A percentile compares a stretch with the other conserved stretches of the same genome.
phyloP scores from a whole-genome alignment of 1,139 yeast species.

The Insectozyma bohioensis region DNA sequence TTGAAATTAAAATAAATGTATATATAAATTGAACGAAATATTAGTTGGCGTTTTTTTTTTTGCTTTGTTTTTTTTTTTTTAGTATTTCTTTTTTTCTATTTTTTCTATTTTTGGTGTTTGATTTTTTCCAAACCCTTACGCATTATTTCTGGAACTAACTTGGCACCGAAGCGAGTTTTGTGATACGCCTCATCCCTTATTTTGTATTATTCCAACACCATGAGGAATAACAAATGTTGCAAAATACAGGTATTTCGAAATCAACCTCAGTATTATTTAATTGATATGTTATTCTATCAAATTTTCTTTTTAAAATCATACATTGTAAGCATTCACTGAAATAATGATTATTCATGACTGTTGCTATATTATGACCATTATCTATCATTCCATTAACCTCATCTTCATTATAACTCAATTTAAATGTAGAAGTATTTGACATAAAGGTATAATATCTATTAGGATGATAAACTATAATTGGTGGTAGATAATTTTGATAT shows the following conservation, averaged over 20 bases:
- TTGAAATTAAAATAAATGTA: too few species aligned
- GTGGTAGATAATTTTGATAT: constrained; percentile 37
- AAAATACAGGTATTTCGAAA: constrained; percentile 11
- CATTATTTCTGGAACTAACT: too few species aligned
- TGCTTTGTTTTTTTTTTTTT: too few species aligned
- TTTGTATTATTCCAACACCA: constrained; percentile 16
- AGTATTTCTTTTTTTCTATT: too few species aligned
- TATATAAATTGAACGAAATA: too few species aligned
- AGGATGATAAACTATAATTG: constrained; percentile 53
- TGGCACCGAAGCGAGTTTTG: too few species aligned
- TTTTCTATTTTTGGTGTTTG: too few species aligned
- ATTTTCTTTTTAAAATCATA: constrained; percentile 54
- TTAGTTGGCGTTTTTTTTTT: too few species aligned
- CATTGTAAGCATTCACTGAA: constrained; percentile 59
- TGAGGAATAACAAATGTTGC: constrained; percentile 13
- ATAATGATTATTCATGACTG: constrained; percentile 40
- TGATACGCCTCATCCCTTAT: too few species aligned
- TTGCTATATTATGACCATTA: constrained; percentile 55
- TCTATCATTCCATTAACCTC: constrained; percentile 47
- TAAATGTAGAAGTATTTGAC: constrained; percentile 63
- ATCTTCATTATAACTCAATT: constrained; percentile 42
- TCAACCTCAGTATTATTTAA: constrained; percentile 3
- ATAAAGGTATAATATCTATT: constrained; percentile 40
- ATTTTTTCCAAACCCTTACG: too few species aligned
- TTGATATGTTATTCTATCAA: constrained; percentile 36